Evolutionary conservation across 2,329 filamentous ascomycete genomes (phyloP).

Genomic region (Diaporthe sp.): DNA sequence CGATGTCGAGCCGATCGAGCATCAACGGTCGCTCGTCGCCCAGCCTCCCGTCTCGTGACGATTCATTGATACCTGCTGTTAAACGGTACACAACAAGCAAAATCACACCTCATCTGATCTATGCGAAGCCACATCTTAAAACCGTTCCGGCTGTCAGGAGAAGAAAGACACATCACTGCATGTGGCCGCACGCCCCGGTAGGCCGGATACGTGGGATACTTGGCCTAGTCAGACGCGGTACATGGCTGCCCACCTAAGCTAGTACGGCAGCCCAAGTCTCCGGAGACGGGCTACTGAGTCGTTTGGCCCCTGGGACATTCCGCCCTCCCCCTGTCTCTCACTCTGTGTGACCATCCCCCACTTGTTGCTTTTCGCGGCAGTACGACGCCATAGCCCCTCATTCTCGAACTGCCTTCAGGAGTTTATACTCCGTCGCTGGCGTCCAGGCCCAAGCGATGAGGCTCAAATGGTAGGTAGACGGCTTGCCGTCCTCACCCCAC

Average conservation of each 20-base stretch:
- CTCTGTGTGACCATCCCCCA: background rate
- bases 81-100: background rate
- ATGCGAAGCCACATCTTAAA: conserved; percentile 18
- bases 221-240: background rate
- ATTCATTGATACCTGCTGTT: background rate
- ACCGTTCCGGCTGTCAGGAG: conserved; percentile 26
- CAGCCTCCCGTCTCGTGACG: background rate
- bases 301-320: background rate
- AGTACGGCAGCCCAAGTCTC: background rate
- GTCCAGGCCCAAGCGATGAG: conserved; percentile 41
- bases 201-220: background rate
- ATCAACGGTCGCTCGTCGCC: background rate
- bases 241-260: background rate
- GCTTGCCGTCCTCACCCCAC: conserved; percentile 37
- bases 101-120: conserved; percentile 1
- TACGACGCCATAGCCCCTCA: background rate
- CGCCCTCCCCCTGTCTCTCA: background rate
- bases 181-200: background rate
- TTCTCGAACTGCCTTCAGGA: conserved; percentile 33
- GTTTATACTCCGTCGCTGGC: conserved; percentile 40
- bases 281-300: background rate
- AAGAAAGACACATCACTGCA: conserved; percentile 8
- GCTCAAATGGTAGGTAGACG: conserved; percentile 36
- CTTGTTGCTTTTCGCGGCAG: conserved; percentile 13
- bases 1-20: background rate